phyloP scores from a whole-genome alignment of 805 yeast species.

The Cephaloascus fragrans region DNA sequence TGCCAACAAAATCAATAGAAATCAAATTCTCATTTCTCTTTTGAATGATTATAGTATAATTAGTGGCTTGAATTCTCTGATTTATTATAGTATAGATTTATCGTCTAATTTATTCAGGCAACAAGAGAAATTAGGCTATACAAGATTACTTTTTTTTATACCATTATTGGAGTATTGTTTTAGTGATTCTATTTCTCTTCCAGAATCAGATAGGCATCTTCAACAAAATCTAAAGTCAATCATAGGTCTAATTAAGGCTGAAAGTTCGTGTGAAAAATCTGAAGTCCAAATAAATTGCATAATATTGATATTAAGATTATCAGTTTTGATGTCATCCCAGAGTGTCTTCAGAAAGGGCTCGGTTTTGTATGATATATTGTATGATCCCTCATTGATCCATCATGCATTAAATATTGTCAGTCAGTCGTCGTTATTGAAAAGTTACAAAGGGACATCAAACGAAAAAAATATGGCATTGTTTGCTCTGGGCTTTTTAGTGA shows the following conservation, averaged over 20 bases:
- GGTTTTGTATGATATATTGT: not conserved
- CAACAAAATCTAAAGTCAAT: not conserved
- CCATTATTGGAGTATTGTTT: not conserved
- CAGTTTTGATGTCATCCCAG: not conserved
- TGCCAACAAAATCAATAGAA: not conserved
- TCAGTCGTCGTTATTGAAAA: not conserved
- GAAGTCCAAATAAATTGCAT: not conserved
- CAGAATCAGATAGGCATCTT: not conserved
- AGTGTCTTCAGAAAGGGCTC: not conserved
- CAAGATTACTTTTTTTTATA: not conserved
- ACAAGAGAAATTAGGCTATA: not conserved
- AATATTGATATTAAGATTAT: constrained; percentile 1
- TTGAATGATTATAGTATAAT: not conserved
- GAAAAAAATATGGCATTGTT: constrained; percentile 1
- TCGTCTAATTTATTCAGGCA: too few species aligned
- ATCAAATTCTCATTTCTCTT: not conserved
- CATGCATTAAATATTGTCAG: not conserved
- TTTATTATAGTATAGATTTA: not conserved
- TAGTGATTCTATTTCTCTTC: not conserved
- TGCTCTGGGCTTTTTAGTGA: constrained; percentile 1
- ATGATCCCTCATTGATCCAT: not conserved
- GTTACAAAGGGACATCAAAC: not conserved
- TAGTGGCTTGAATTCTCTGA: not conserved
- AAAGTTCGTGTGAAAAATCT: not conserved
- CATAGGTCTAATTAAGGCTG: not conserved